Base-by-base conservation (phyloP, 805 yeast genomes). In the Debaryomyces prosopidis region DNA sequence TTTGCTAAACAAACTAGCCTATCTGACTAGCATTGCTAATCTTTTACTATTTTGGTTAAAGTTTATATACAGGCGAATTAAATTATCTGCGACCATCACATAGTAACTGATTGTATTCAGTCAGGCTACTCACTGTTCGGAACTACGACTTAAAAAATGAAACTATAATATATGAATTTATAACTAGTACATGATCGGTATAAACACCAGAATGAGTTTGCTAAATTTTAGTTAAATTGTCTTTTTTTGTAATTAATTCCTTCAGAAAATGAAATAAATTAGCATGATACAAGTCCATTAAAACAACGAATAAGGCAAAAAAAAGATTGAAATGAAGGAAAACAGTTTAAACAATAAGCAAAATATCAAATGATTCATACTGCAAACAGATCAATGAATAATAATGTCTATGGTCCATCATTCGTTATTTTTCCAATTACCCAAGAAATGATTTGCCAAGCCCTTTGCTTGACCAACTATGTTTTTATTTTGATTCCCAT, bases 391-490 rank as follows among this genome's bases (percentile, higher is more conserved):
- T 23, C 26, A 23, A 23, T 23, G 26, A 30, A 8, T 40, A 40
- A 19, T n/a, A 43, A n/a, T n/a, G 39, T 43, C 41, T 38, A 42
- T 33, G 18, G 35, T 28, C 16, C 43, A 35, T 43, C 38, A 47
- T 18, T 47, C 50, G 20, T 36, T 47, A 40, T 48, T 44, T 52
- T 59, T 58, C 61, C 63, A 58, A 28, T 57, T 49, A 12, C 66
- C 66, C 46, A 67, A 55, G 20, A 66, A 54, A 39, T 62, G 71
- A 39, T 51, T 66, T 7, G 72, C 71, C 28, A 67, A 51, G 2
- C 66, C 71, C 46, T 63, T 64, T 27, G 75, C 73, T 51, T 63
- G 74, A 17, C 64, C 69, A 41, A 66, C 68, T 12, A 66, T 39
- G 32, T 56, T 61, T 31, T 44, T 45, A 23, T 39, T 16, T 15